A percentile compares a stretch with the other conserved stretches of the same genome.
Conservation (phyloP, 805 yeast species). For the Lipomyces sp. region DNA sequence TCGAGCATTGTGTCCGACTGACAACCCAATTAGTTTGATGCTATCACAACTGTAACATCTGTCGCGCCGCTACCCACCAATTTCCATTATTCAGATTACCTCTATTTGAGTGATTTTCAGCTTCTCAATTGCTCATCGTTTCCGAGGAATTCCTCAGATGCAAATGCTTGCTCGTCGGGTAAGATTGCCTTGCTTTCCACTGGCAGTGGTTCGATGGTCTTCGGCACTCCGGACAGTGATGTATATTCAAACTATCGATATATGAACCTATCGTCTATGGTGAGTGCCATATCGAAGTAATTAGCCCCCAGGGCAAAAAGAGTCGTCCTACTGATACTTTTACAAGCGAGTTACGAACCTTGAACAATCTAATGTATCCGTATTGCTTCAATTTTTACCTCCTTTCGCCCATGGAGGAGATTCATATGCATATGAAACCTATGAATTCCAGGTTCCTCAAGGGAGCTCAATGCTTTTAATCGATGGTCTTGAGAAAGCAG, state of each 20-base stretch:
- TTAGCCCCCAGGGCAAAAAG: not conserved
- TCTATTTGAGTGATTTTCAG: constrained; percentile 8
- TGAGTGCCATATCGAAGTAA: not conserved
- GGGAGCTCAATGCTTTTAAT: constrained; percentile 8
- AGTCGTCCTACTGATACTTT: not conserved
- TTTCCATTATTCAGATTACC: constrained; percentile 10
- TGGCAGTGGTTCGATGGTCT: constrained; percentile 10
- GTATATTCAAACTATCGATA: constrained; percentile 11
- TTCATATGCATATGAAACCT: constrained; percentile 1
- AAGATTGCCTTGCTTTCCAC: constrained; percentile 12
- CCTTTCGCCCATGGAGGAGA: constrained; percentile 6
- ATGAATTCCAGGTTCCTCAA: constrained; percentile 10
- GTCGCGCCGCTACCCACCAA: constrained; percentile 3
- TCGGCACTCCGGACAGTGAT: constrained; percentile 10
- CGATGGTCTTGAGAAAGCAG: constrained; percentile 6
- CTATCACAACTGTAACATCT: constrained; percentile 9
- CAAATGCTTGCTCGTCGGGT: constrained; percentile 14
- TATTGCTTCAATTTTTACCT: constrained; percentile 4
- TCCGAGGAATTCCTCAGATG: not conserved
- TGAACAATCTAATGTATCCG: constrained; percentile 4
- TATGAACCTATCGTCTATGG: constrained; percentile 16
- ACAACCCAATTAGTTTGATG: constrained; percentile 2
- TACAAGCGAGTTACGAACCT: constrained; percentile 12
- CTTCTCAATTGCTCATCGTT: constrained; percentile 14
- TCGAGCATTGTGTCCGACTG: not conserved